Evolutionary conservation across 176 grass and related monocot species (phyloP).

Genomic region (Urochloa ruziziensis): DNA sequence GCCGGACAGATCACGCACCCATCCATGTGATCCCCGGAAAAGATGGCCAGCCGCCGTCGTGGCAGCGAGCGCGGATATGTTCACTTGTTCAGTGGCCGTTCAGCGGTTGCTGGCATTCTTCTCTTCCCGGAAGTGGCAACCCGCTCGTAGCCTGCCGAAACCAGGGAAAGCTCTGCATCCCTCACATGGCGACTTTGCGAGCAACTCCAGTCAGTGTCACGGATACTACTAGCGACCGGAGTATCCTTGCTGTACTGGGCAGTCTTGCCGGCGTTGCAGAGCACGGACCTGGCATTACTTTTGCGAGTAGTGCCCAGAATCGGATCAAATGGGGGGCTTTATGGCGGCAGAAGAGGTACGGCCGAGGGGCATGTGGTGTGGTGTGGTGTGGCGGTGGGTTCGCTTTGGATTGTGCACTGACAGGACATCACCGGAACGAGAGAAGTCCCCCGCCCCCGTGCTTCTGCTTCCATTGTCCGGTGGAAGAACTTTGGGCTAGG

Average conservation of each 20-base stretch:
- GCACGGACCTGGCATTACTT: constrained; percentile 24
- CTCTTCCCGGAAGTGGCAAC: not conserved
- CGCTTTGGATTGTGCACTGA: not conserved
- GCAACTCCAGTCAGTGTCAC: not conserved
- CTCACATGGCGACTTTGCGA: not conserved
- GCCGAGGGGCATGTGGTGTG: not conserved
- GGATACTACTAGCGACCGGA: not conserved
- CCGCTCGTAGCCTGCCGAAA: not conserved
- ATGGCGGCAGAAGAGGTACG: not conserved
- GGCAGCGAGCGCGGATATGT: not conserved
- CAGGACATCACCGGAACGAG: no score
- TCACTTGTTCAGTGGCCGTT: not conserved
- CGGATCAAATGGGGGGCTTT: constrained; percentile 8
- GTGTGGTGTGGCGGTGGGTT: not conserved
- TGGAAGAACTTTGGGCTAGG: not conserved
- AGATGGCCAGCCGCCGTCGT: not conserved
- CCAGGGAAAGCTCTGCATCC: not conserved
- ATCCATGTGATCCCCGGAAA: not conserved
- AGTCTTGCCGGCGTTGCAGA: not conserved
- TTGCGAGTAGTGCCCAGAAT: not conserved
- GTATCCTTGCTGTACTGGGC: not conserved
- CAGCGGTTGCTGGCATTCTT: not conserved
- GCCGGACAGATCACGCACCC: not conserved
- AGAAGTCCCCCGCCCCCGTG: no score
- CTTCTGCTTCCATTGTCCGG: not conserved